phyloP scores from a whole-genome alignment of 129 eudicot genomes.

The Flaveria ramosissima region DNA sequence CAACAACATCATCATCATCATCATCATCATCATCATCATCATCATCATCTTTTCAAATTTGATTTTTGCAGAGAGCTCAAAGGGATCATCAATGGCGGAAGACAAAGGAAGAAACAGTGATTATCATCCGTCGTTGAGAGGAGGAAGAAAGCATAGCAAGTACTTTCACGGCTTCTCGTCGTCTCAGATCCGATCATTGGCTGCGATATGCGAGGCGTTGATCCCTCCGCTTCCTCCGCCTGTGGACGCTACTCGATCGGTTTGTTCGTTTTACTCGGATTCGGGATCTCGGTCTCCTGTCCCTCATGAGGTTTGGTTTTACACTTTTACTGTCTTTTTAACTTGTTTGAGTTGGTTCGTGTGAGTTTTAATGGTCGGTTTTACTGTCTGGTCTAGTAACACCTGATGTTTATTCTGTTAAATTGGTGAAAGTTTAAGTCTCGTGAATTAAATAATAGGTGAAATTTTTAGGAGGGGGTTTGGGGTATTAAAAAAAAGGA shows the following conservation, averaged over 20 bases:
- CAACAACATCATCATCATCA: background rate
- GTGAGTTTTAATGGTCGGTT: background rate
- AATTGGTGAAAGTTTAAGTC: too few species aligned
- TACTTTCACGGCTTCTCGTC: constrained; percentile 72
- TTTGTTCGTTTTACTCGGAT: constrained; percentile 34
- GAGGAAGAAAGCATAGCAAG: constrained; percentile 40
- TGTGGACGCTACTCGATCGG: constrained; percentile 6
- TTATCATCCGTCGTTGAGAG: constrained; percentile 72
- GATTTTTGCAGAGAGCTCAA: background rate
- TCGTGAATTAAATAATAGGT: too few species aligned
- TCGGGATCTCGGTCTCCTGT: constrained; percentile 54
- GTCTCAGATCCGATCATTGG: constrained; percentile 65
- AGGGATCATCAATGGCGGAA: constrained; percentile 23
- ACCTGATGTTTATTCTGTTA: too few species aligned
- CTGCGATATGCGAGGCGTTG: constrained; percentile 67
- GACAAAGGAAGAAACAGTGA: constrained; percentile 10
- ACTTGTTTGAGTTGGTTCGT: background rate
- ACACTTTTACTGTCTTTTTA: background rate
- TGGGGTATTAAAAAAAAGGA: too few species aligned
- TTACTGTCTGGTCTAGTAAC: background rate
- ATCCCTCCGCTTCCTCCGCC: constrained; percentile 56
- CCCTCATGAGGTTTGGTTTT: constrained; percentile 57
- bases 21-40: too few species aligned
- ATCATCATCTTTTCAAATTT: background rate
- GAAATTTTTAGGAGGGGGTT: too few species aligned